phyloP scores from a whole-genome alignment of 2,329 filamentous ascomycete genomes.

The Zymoseptoria crescenta region DNA sequence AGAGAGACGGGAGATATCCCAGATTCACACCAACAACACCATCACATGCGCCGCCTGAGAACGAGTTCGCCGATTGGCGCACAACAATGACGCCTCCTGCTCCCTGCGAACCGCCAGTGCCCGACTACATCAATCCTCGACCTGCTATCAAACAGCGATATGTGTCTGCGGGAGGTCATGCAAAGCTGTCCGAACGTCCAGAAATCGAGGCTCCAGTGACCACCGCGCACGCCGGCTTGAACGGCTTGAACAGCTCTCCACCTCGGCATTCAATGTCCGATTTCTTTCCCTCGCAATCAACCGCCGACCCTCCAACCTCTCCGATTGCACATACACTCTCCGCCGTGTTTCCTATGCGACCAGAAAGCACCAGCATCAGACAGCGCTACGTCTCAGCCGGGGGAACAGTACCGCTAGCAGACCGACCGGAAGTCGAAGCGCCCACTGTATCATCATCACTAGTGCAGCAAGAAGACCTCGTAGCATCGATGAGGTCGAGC shows the following conservation, averaged over 20 bases:
- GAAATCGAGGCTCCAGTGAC: constrained; percentile 11
- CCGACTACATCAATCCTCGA: constrained; percentile 17
- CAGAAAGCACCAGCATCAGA: neutral
- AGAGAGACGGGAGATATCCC: neutral
- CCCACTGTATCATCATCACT: neutral
- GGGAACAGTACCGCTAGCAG: neutral
- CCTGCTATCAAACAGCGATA: constrained; percentile 20
- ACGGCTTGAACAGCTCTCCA: neutral
- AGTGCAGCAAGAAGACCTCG: neutral
- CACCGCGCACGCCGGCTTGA: constrained; percentile 1
- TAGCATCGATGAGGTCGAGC: neutral
- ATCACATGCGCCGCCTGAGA: neutral
- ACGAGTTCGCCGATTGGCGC: neutral
- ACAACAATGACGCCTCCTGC: neutral
- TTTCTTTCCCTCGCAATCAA: neutral
- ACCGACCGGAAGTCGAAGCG: neutral
- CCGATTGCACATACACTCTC: neutral
- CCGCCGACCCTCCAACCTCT: neutral
- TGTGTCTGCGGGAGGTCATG: constrained; percentile 22
- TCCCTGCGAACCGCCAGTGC: constrained; percentile 1
- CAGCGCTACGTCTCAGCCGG: neutral
- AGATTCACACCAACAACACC: neutral
- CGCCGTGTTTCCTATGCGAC: neutral
- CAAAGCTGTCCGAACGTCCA: constrained; percentile 17
- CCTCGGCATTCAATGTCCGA: neutral